Conservation (phyloP, 208 protist species). For the Leishmania gerbilli region DNA sequence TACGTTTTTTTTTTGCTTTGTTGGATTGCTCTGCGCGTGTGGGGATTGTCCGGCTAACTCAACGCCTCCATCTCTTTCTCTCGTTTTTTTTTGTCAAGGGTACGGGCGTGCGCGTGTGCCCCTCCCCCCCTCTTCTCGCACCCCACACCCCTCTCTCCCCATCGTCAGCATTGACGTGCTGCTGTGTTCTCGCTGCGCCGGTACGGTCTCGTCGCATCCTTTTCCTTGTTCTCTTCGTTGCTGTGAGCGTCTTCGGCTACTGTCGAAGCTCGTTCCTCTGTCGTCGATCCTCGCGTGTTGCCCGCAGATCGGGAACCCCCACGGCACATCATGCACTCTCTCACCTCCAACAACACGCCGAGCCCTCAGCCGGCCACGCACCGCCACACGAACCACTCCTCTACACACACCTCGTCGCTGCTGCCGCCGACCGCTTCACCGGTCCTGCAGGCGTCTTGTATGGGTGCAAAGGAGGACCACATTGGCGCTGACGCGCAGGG, state of each 20-base stretch:
- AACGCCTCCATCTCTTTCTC: not conserved
- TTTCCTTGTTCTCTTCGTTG: not conserved
- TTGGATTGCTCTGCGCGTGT: not conserved
- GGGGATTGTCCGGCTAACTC: not conserved
- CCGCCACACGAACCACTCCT: not conserved
- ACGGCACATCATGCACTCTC: not conserved
- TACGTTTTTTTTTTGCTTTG: not conserved
- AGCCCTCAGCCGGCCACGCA: not conserved
- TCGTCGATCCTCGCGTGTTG: not conserved
- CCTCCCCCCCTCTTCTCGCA: not conserved
- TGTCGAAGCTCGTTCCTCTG: not conserved
- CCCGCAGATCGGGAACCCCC: not conserved
- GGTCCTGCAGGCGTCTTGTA: not conserved
- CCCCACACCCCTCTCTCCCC: not conserved
- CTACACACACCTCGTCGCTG: not conserved
- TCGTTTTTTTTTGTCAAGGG: not conserved
- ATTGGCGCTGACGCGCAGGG: not conserved
- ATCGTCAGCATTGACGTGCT: not conserved
- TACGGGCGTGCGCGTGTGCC: not conserved
- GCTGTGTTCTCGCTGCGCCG: too few species aligned
- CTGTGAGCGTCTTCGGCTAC: not conserved
- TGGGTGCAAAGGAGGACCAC: not conserved
- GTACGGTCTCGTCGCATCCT: not conserved
- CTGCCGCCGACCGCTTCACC: not conserved
- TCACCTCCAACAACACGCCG: not conserved